Evolutionary conservation across 208 protist species (phyloP).

Genomic region (Crithidia fasciculata): DNA sequence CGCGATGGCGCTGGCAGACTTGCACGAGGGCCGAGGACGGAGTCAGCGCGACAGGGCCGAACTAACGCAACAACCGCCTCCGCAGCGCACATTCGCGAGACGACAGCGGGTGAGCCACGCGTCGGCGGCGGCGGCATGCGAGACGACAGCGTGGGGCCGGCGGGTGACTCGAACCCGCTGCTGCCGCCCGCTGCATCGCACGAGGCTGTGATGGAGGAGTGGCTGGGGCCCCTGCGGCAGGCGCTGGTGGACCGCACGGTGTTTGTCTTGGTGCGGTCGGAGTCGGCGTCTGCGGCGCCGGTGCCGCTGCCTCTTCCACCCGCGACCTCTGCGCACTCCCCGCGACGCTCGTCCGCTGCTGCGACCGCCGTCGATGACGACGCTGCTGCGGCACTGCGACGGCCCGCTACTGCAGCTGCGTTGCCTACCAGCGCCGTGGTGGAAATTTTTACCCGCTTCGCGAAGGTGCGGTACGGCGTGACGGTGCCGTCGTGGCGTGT

Average conservation of each 20-base stretch:
- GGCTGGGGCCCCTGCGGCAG: conserved; percentile 33
- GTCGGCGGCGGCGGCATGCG: not conserved
- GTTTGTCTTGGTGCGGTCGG: conserved; percentile 23
- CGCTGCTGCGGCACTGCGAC: not conserved
- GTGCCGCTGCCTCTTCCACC: not conserved
- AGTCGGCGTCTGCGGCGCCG: not conserved
- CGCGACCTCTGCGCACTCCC: conserved; percentile 1
- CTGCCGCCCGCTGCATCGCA: not conserved
- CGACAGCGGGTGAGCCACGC: not conserved
- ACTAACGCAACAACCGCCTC: not conserved
- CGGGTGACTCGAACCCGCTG: not conserved
- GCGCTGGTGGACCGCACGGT: conserved; percentile 25
- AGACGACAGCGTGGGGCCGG: not conserved
- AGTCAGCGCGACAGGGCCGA: not conserved
- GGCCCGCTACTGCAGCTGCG: too few relatives aligned
- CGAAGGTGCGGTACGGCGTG: conserved; percentile 39
- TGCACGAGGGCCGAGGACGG: not conserved
- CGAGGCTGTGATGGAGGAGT: conserved; percentile 9
- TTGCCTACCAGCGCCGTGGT: not conserved
- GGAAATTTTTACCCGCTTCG: conserved; percentile 7
- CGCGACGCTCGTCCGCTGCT: not conserved
- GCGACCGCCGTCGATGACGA: not conserved
- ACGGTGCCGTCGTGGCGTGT: conserved; percentile 65
- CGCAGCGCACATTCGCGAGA: not conserved
- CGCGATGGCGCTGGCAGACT: not conserved